phyloP scores from a whole-genome alignment of 331 rosid genomes.

The Stylosanthes scabra region DNA sequence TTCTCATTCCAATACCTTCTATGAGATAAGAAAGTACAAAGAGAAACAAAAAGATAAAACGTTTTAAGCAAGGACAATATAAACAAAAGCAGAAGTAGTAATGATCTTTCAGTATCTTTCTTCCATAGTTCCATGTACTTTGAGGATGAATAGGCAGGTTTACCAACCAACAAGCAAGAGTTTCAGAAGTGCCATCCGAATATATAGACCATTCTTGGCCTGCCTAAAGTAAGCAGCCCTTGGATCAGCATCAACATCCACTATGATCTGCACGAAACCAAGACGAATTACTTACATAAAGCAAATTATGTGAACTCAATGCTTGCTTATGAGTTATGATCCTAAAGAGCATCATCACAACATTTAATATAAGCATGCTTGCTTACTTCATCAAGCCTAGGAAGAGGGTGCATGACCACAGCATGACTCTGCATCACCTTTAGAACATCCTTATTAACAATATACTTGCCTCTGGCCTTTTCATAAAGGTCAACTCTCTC shows the following conservation, averaged over 20 bases:
- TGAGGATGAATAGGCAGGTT: conserved; percentile 42
- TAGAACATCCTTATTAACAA: conserved; percentile 68
- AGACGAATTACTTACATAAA: neutral
- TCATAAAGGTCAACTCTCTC: conserved; percentile 80
- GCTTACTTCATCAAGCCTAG: conserved; percentile 87
- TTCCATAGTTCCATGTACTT: conserved; percentile 32
- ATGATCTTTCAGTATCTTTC: conserved; percentile 36
- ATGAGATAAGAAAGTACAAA: conserved; percentile 1
- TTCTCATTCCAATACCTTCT: conserved; percentile 12
- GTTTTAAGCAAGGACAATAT: neutral
- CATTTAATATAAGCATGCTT: conserved; percentile 4
- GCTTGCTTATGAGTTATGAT: conserved; percentile 9
- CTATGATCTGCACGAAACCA: conserved; percentile 66
- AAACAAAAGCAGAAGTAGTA: conserved; percentile 12
- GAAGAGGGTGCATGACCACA: conserved; percentile 92
- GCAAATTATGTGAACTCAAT: conserved; percentile 1
- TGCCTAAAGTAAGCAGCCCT: conserved; percentile 93
- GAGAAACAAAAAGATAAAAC: neutral
- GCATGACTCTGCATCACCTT: conserved; percentile 75
- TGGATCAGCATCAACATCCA: conserved; percentile 79
- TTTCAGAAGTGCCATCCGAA: conserved; percentile 85
- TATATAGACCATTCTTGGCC: conserved; percentile 86
- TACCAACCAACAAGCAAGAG: conserved; percentile 89
- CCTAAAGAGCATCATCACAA: neutral
- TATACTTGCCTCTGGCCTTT: conserved; percentile 91